Base-by-base conservation (phyloP, 139 green algal genomes). In the Mychonastes homosphaera region DNA sequence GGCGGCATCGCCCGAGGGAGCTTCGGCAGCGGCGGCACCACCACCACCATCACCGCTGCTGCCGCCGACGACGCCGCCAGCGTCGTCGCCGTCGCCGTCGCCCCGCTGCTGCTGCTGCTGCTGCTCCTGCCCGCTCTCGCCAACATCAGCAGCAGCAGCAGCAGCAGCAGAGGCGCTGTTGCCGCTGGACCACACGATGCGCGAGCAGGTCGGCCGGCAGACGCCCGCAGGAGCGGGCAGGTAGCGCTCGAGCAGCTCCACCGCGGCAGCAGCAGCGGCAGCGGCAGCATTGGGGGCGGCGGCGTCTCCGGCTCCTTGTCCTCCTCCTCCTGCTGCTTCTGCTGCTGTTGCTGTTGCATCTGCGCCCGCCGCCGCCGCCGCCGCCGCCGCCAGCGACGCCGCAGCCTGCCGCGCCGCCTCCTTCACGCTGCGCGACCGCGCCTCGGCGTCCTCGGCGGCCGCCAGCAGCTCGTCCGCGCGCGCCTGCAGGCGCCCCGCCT, bases 251-350 rank as follows among this genome's bases (percentile, higher is more conserved):
- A 6, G 41, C 10, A 7, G 6, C 41, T 48, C 53, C 49, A 24
- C 1, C 21, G 28, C 53, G 48, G 53, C 53, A 53, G 51, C 51
- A 47, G 55, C 55, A n/a, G 40, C 18, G 2, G 28, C 8, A n/a
- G 18, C 29, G 38, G 55, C 40, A n/a, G 53, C 35, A n/a, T n/a
- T n/a, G n/a, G n/a, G n/a, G 23, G 36, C 53, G 38, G 24, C 36
- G 1, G 8, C 18, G 4, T 6, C 38, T 61, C 38, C 53, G 28
- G 53, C 26, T 49, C n/a, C n/a, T n/a, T 6, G 16, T 18, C 1
- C 24, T 10, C 34, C 53, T 46, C 29, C 38, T 40, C 34, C 24
- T 49, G 53, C 35, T 28, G 2, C 53, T 16, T 16, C 24, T 12
- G 24, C 38, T 16, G 12, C 53, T 39, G 53, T 3, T 39, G 38